Percentiles rank a stretch among this genome's conserved stretches.
Evolutionary conservation across 1,284 basidiomycete genomes (phyloP).

Genomic region (Boletus nobilissimus): DNA sequence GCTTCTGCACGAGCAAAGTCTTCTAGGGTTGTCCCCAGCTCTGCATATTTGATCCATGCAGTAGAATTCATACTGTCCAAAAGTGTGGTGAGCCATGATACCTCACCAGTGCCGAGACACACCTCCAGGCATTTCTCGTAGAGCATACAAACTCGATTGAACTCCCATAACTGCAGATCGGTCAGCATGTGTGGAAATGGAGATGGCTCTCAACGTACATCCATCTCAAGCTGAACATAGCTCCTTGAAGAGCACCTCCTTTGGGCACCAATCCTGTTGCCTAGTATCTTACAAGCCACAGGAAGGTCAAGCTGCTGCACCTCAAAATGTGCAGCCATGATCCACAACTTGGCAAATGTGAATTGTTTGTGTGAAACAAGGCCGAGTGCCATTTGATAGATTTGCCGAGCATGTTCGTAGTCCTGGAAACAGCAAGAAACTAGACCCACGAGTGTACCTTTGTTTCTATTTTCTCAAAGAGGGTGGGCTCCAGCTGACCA

Average conservation of each 20-base stretch:
- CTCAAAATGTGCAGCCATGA: slow-evolving; percentile 93
- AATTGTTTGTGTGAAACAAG: slow-evolving; percentile 96
- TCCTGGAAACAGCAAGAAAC: slow-evolving; percentile 61
- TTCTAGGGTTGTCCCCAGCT: slow-evolving; percentile 92
- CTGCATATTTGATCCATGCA: slow-evolving; percentile 98
- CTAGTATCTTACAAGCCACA: slow-evolving; percentile 90
- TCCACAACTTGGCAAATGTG: slow-evolving; percentile 97
- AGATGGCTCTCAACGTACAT: slow-evolving; percentile 57
- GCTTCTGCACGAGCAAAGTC: slow-evolving; percentile 93
- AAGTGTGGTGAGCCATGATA: slow-evolving; percentile 13
- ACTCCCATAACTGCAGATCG: slow-evolving; percentile 81
- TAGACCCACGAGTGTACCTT: slow-evolving; percentile 61
- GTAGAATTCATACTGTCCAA: slow-evolving; percentile 83
- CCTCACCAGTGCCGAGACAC: slow-evolving; percentile 34
- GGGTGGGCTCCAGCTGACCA: slow-evolving; percentile 50
- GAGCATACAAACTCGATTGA: slow-evolving; percentile 90
- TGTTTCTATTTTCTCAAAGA: slow-evolving; percentile 97
- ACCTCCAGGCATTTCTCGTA: slow-evolving; percentile 97
- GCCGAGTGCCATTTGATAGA: slow-evolving; percentile 90
- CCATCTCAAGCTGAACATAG: slow-evolving; percentile 93
- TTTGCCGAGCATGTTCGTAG: slow-evolving; percentile 84
- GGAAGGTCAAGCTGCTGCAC: slow-evolving; percentile 85
- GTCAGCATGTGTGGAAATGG: slow-evolving; percentile 22
- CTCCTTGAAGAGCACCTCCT: slow-evolving; percentile 93
- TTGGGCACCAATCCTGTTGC: slow-evolving; percentile 95